Conservation (phyloP, 768 basidiomycete species). For the Rhodotorula paludigena region DNA sequence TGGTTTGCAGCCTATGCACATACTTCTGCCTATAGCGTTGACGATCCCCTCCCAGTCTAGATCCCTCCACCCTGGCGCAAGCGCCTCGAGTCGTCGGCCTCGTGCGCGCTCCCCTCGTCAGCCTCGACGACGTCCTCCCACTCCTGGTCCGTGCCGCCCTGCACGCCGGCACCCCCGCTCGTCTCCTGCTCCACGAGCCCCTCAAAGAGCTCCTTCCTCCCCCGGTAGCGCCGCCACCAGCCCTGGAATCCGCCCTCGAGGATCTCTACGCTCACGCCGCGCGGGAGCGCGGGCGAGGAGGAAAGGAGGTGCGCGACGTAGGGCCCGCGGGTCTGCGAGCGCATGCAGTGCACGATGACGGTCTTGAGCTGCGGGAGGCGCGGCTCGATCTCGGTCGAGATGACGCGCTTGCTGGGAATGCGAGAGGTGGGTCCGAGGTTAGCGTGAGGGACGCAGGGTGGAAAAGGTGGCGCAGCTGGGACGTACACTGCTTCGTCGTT, state of each 20-base stretch:
- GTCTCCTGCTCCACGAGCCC: background rate
- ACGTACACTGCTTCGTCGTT: background rate
- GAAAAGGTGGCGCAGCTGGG: background rate
- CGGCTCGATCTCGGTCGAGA: background rate
- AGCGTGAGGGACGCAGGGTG: background rate
- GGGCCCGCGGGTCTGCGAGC: slow-evolving; percentile 31
- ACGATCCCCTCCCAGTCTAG: background rate
- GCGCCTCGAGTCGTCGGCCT: slow-evolving; percentile 26
- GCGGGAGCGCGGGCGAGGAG: background rate
- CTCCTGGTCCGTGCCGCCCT: background rate
- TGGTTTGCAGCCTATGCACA: too few species aligned
- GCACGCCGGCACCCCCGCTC: too few species aligned
- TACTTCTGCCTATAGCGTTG: background rate
- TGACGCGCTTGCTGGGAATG: background rate
- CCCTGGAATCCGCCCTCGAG: slow-evolving; percentile 23
- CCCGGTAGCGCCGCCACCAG: slow-evolving; percentile 14
- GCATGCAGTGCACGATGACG: slow-evolving; percentile 32
- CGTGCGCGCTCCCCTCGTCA: slow-evolving; percentile 11
- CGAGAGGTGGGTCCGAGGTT: background rate
- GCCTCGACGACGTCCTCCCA: slow-evolving; percentile 23
- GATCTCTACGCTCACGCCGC: background rate
- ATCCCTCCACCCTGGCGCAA: background rate
- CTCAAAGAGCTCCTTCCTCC: slow-evolving; percentile 22
- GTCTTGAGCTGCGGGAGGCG: background rate
- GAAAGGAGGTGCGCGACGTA: slow-evolving; percentile 22